A percentile compares a stretch with the other conserved stretches of the same genome.
These are phyloP conservation scores for Prunus salicina DNA, from an alignment of 306 rosid genomes.

Conservation along the genomic window DNA sequence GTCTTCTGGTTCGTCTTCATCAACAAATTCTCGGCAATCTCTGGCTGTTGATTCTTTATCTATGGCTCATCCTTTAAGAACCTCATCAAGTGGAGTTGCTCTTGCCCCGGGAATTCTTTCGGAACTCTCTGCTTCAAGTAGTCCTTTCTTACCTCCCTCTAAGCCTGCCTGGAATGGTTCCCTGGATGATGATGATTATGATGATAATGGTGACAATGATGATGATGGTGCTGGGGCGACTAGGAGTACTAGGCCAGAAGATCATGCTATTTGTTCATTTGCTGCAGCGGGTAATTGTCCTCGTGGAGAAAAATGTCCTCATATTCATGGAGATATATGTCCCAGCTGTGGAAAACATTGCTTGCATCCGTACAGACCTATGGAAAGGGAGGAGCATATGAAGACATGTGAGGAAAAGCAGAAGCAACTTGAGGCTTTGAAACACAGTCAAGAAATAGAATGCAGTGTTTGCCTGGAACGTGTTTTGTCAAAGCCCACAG, in stretches of 20 bases:
- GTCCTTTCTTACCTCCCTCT: slow-evolving; percentile 40
- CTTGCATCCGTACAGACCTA: slow-evolving; percentile 81
- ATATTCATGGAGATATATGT: slow-evolving; percentile 85
- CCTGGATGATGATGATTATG: slow-evolving; percentile 39
- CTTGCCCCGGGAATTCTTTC: slow-evolving; percentile 21
- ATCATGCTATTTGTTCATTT: slow-evolving; percentile 80
- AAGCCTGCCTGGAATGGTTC: slow-evolving; percentile 48
- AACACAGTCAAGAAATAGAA: slow-evolving; percentile 90
- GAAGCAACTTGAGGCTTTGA: slow-evolving; percentile 79
- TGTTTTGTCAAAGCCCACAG: slow-evolving; percentile 75
- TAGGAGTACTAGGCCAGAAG: slow-evolving; percentile 47
- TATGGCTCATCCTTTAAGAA: slow-evolving; percentile 27
- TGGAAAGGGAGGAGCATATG: slow-evolving; percentile 86
- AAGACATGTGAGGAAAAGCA: slow-evolving; percentile 68
- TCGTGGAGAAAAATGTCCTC: slow-evolving; percentile 81
- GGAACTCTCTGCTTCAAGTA: slow-evolving; percentile 44
- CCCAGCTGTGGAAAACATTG: slow-evolving; percentile 84
- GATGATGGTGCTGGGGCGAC: slow-evolving; percentile 44
- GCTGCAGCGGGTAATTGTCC: slow-evolving; percentile 97
- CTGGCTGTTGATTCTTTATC: slow-evolving; percentile 41
- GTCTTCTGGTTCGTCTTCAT: slow-evolving; percentile 58
- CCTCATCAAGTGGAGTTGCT: slow-evolving; percentile 35
- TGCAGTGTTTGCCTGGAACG: slow-evolving; percentile 96
- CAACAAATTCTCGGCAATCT: slow-evolving; percentile 37
- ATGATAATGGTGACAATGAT: slow-evolving; percentile 25